Evolutionary conservation across 805 yeast species (phyloP), one percentile per base, ranked within the genome.

Genomic region (Metschnikowia bowlesiae): DNA sequence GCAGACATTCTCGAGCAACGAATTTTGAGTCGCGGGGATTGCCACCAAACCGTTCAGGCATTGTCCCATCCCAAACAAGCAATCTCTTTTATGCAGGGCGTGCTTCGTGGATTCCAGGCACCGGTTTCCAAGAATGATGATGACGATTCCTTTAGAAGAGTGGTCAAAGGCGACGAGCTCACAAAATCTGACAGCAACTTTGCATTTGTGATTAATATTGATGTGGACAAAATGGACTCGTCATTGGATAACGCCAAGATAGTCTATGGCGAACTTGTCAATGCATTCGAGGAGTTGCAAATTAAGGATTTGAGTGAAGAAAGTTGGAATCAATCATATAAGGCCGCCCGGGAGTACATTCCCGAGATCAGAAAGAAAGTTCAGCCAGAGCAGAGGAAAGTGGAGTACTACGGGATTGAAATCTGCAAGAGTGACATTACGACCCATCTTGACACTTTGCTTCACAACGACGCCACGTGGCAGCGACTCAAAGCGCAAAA

Each of bases 31-130:
- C 76, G 99, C 59, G 97, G 97, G 1, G 89, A 89, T 61, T 84
- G 87, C 53, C 99, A 94, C 64, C 96, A 89, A 64, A 81, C 94
- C 0, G 87, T 94, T 38, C 83, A 85, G 56, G 76, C 73, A 2
- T 64, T 60, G 0, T 73, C 78, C 47, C 81, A 83, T 5, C 72
- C 73, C 2, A 63, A 65, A 14, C 72, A 75, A 41, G 83, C 58
- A 3, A 41, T 53, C 6, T 43, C 54, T 1, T 45, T 53, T 13
- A 37, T 55, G 39, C n/a, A 30, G 16, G 51, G 49, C 14, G 49
- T 49, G 7, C 48, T 46, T 6, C 44, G 34, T 6, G 44, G 47
- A 9, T 55, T 39, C 39, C 53, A 53, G 44, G 34, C 56, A 6
- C 58, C 58, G 2, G 35, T 31, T 6, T 39, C 47, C 28, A 50